Base-by-base conservation (phyloP, 2,329 filamentous ascomycete species). In the Emergomyces pasteurianus region DNA sequence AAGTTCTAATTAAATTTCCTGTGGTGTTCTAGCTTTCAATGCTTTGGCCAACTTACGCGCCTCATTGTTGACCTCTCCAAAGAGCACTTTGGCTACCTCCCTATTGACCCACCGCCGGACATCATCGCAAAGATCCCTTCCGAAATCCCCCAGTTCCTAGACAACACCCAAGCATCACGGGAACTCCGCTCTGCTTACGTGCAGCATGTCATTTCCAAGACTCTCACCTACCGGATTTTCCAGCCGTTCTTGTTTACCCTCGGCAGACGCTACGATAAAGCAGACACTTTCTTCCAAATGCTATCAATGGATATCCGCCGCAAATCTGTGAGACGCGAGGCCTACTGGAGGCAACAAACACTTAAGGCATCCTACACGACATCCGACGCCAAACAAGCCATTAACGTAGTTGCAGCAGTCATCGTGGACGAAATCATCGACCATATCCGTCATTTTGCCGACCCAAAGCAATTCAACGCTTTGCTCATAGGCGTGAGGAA, bases 271-370 rank as follows among this genome's bases (percentile, higher is more conserved):
- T 80, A 80, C 65, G 80, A 82, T 67, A 81, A 81, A 65, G 79
- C 79, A n/a, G 80, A 83, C 63, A 79, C 77, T 2, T 75, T 81
- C 63, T 81, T 84, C 69, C 74, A 78, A 61, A 78, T 79, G 63
- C 76, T 83, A 63, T 82, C 81, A 36, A 77, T 78, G 66, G 79
- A 83, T 58, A 81, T 84, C 58, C 78, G 81, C 40, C 77, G 78
- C 59, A 83, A 83, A 65, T 82, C 80, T 60, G 78, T 80, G 23
- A 75, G 80, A 10, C 80, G 80, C 61, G 81, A 83, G 67, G 80
- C 81, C 3, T 79, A 82, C 61, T 83, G 81, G 81, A 74, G 81
- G 59, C 80, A 82, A 61, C 80, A 83, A 64, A 83, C 81, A 2
- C 76, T 83, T 16, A 80, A 81, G 63, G 81, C 81, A 21, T 79